These are phyloP conservation scores for Sequoia sempervirens DNA, from an alignment of 75 land plant genomes.

Conservation along the genomic window DNA sequence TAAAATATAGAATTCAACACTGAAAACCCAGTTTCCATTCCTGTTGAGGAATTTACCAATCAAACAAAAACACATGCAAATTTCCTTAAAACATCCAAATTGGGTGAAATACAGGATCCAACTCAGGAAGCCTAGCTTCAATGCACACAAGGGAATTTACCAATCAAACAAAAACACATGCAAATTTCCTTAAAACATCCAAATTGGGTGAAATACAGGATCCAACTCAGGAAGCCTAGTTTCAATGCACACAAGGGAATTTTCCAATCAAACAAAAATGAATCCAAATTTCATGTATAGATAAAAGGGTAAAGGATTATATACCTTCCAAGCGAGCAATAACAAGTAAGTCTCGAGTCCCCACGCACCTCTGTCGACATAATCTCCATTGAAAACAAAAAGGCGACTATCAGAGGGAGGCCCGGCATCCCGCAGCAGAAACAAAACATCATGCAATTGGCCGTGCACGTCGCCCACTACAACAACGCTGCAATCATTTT, in stretches of 20 bases:
- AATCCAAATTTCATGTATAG: background rate
- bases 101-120: background rate
- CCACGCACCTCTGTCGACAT: slow-evolving; percentile 97
- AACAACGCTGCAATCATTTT: slow-evolving; percentile 38
- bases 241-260: background rate
- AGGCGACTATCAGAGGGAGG: slow-evolving; percentile 54
- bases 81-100: background rate
- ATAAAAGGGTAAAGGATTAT: background rate
- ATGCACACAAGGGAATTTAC: background rate
- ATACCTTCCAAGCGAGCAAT: slow-evolving; percentile 87
- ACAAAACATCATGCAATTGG: slow-evolving; percentile 85
- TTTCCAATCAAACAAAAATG: background rate
- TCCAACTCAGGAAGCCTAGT: background rate
- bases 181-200: background rate
- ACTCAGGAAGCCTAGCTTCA: background rate
- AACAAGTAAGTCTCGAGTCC: slow-evolving; percentile 89
- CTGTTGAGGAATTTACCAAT: no score
- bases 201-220: background rate
- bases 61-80: no score
- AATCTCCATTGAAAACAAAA: slow-evolving; percentile 94
- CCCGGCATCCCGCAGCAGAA: slow-evolving; percentile 61
- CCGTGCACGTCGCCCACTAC: slow-evolving; percentile 96
- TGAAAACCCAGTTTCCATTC: no score
- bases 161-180: background rate
- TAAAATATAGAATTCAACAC: no score